These are phyloP conservation scores for Blastocystis sp. DNA, from an alignment of 352 stramenopile species.

Conservation along the genomic window DNA sequence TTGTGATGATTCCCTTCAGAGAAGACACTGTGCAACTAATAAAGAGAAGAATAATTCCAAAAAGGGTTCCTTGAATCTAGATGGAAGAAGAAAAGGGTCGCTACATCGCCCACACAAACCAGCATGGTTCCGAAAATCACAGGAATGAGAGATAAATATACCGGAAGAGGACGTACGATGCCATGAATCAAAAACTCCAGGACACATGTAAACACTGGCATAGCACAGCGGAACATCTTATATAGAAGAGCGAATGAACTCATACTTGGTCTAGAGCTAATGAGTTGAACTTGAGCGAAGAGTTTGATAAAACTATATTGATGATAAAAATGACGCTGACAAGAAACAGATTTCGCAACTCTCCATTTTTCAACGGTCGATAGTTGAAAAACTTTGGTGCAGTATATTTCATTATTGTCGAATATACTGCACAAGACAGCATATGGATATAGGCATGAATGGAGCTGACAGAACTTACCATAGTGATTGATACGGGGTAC, in stretches of 20 bases:
- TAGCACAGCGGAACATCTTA: slow-evolving; percentile 61
- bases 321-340: slow-evolving; percentile 62
- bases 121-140: slow-evolving; percentile 59
- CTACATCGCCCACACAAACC: slow-evolving; percentile 42
- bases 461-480: neutral
- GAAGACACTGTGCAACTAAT: slow-evolving; percentile 57
- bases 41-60: slow-evolving; percentile 47
- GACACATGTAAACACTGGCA: slow-evolving; percentile 45
- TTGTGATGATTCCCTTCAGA: slow-evolving; percentile 63
- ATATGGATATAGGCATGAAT: slow-evolving; percentile 38
- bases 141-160: slow-evolving; percentile 55
- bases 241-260: neutral
- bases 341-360: slow-evolving; percentile 22
- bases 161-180: neutral
- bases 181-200: slow-evolving; percentile 53
- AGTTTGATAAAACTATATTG: slow-evolving; percentile 57
- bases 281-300: slow-evolving; percentile 55
- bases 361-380: neutral
- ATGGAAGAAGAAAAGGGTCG: neutral
- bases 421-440: slow-evolving; percentile 60
- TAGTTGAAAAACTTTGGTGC: slow-evolving; percentile 51
- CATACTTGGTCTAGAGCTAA: slow-evolving; percentile 49
- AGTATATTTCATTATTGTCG: slow-evolving; percentile 40
- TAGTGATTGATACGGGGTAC: slow-evolving; percentile 44
- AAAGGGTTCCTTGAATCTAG: slow-evolving; percentile 18